Percentiles rank a stretch among this genome's conserved stretches.
Conservation (phyloP, 345 rosid species). For the Salix koriyanagi region DNA sequence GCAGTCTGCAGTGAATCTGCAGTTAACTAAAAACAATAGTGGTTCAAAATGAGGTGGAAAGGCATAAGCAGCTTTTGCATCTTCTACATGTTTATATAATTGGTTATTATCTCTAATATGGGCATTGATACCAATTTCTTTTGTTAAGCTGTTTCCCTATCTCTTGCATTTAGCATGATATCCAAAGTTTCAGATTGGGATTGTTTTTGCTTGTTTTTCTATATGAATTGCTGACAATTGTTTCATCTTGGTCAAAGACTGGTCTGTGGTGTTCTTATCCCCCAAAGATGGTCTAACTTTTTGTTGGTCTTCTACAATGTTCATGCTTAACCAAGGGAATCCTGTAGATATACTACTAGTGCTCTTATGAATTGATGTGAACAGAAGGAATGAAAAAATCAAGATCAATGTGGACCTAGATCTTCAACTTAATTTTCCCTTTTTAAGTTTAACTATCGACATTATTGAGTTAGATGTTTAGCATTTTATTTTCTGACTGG, state of each 20-base stretch:
- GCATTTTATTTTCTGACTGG: not conserved
- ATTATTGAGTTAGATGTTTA: not conserved
- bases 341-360: not conserved
- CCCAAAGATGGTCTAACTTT: not conserved
- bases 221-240: not conserved
- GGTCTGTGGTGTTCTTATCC: not conserved
- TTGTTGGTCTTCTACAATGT: not conserved
- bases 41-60: not conserved
- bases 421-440: not conserved
- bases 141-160: not conserved
- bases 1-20: not conserved
- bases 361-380: not conserved
- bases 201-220: not conserved
- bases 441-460: not conserved
- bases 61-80: not conserved
- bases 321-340: not conserved
- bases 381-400: not conserved
- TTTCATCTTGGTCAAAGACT: not conserved
- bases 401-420: not conserved
- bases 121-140: not conserved
- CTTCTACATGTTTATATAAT: not conserved
- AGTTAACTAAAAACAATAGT: not conserved
- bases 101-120: not conserved
- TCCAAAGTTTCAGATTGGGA: not conserved
- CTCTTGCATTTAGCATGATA: not conserved